Base-by-base conservation (phyloP, 73 alveolate genomes). In the Durusdinium trenchii region DNA sequence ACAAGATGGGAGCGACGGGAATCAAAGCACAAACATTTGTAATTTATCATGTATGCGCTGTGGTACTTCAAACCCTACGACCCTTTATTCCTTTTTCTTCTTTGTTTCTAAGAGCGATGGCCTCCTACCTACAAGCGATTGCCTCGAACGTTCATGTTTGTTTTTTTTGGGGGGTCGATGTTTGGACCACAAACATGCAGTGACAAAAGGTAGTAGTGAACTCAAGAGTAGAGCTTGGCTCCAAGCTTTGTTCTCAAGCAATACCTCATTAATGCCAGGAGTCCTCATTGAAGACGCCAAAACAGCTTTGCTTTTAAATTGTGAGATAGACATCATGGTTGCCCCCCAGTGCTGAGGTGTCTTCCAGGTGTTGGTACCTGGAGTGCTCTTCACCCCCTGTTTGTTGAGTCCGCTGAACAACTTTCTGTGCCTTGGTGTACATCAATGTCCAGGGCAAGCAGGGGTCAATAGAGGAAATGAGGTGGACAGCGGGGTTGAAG, bases 311-410 rank as follows among this genome's bases (percentile, higher is more conserved):
- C 51, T n/a, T 38, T 38, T 16, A 40, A 20, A 50, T 73, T 23
- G 16, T 71, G 14, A 71, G 73, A 71, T 12, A 81, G 30, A 26
- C 45, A 47, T 9, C 71, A 30, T 81, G 67, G 92, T 45, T 28
- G 40, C 45, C 67, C 46, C n/a, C n/a, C n/a, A n/a, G 48, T 6
- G 45, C 78, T 28, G 16, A 91, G 98, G 98, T 10, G 93, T 94
- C 76, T 94, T 94, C 51, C 99, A 94, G 43, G 93, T 94, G 51
- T 51, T 94, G 83, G 99, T 94, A 93, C 99, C 99, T 12, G 99
- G 99, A 42, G 99, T 94, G 84, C 93, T 94, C 62, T 94, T 94
- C 82, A 94, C 99, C 0, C 99, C 99, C 50, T 94, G 99, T 45
- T 35, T 94, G 64, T 50, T 94, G 84, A 94, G 94, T 36, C 99